Evolutionary conservation across 2,329 filamentous ascomycete genomes (phyloP), one percentile per base, ranked within the genome.

Genomic region (Chalara sp.): DNA sequence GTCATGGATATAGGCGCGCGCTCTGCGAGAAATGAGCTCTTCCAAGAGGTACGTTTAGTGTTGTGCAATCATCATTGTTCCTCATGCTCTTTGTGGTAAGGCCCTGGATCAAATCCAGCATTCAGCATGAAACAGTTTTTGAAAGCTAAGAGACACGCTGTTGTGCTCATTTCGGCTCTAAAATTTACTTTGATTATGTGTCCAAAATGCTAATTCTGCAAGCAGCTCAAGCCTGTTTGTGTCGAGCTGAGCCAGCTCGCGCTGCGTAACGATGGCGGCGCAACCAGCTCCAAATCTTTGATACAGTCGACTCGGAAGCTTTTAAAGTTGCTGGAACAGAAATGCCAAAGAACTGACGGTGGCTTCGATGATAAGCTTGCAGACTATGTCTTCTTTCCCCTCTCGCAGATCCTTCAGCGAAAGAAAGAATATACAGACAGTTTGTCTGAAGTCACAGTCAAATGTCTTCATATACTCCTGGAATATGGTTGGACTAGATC

Each of bases 301-400:
- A 64, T 71, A 30, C 63, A 69, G 6, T 70, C 79, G 30, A 72
- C 71, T 2, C 64, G 67, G 29, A 68, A 74, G 51, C 65, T 83
- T 3, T 67, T 73, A 32, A 56, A 57, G 28, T 65, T 79, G n/a
- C 67, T 83, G 5, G 63, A 72, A 53, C 37, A 52, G 44, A 61
- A 61, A 28, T 67, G 62, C 49, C 43, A 63, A 65, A 32, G 76
- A 76, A 59, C 59, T 71, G 73, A 80, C 56, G 65, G 71, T 2
- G 70, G 72, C 0, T 67, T 97, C 13, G 89, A 96, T 65, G 78
- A 84, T 48, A 92, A 90, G 65, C 72, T 97, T 13, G 89, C 91
- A 11, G 91, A 96, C 71, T 99, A 97, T 73, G 79, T 87, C 63
- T 97, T 97, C 73, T 96, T 96, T 56, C 93, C 93, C 0, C 73